Percentiles rank a stretch among this genome's conserved stretches.
phyloP scores from a whole-genome alignment of 495 filamentous ascomycete genomes.

The Echria macrotheca region DNA sequence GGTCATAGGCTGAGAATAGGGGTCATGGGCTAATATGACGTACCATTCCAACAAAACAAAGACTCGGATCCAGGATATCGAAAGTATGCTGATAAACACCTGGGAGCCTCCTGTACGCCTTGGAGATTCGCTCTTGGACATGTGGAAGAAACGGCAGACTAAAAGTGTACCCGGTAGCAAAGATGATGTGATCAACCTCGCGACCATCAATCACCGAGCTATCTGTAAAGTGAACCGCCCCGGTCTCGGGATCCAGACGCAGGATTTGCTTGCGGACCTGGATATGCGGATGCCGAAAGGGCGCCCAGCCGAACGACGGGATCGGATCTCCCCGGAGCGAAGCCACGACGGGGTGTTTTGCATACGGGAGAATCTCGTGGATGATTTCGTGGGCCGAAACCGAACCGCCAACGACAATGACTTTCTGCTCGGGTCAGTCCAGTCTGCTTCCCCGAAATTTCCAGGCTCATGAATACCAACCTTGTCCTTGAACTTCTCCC shows the following conservation, averaged over 20 bases:
- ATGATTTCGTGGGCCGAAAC: slow-evolving; percentile 31
- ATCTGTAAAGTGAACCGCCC: slow-evolving; percentile 45
- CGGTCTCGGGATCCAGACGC: slow-evolving; percentile 27
- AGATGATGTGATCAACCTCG: slow-evolving; percentile 56
- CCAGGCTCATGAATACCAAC: slow-evolving; percentile 11
- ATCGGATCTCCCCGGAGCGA: slow-evolving; percentile 28
- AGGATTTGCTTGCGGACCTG: slow-evolving; percentile 41
- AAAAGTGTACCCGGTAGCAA: slow-evolving; percentile 56
- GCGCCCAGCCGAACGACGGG: slow-evolving; percentile 34
- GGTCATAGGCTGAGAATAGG: too few relatives aligned
- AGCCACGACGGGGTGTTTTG: slow-evolving; percentile 23
- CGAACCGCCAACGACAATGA: slow-evolving; percentile 29
- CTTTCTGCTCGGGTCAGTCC: slow-evolving; percentile 15
- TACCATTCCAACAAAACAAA: slow-evolving; percentile 36
- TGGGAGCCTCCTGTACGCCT: slow-evolving; percentile 39
- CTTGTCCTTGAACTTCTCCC: slow-evolving; percentile 40
- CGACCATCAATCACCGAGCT: slow-evolving; percentile 39
- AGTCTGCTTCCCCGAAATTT: not conserved
- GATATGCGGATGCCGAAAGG: slow-evolving; percentile 47
- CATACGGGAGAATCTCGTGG: slow-evolving; percentile 28
- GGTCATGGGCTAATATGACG: slow-evolving; percentile 7
- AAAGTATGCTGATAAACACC: slow-evolving; percentile 56
- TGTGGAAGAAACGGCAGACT: slow-evolving; percentile 49
- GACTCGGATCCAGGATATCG: slow-evolving; percentile 41
- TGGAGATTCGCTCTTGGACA: slow-evolving; percentile 45